Conservation (phyloP, 2,329 filamentous ascomycete species). For the Talaromyces atroroseus region DNA sequence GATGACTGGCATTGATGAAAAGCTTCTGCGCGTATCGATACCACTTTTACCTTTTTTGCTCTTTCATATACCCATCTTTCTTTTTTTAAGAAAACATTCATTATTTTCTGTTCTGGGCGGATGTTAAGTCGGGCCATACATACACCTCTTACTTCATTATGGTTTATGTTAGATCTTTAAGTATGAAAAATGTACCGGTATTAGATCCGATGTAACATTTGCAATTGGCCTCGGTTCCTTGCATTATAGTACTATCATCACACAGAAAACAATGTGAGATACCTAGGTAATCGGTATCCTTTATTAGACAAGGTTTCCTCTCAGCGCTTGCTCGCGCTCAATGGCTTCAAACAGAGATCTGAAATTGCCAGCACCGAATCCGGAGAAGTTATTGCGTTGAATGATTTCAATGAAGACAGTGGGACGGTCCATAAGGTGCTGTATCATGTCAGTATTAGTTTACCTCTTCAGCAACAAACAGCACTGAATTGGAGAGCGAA, state of each 20-base stretch:
- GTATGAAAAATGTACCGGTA: neutral
- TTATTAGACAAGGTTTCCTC: slow-evolving; percentile 63
- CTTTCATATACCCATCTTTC: slow-evolving; percentile 6
- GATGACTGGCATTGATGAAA: slow-evolving; percentile 10
- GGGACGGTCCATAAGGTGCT: slow-evolving; percentile 84
- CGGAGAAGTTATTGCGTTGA: slow-evolving; percentile 81
- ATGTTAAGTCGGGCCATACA: neutral
- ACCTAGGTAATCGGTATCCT: neutral
- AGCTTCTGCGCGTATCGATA: slow-evolving; percentile 7
- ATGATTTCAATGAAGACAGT: slow-evolving; percentile 97
- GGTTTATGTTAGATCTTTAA: neutral
- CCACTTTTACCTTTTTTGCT: neutral
- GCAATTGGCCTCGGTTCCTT: neutral
- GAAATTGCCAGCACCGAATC: slow-evolving; percentile 93
- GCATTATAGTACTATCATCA: neutral
- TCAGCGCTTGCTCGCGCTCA: slow-evolving; percentile 80
- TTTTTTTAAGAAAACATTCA: neutral
- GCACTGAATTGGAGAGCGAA: neutral
- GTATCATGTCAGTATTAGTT: neutral
- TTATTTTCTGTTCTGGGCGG: neutral
- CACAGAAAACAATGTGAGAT: too few species aligned
- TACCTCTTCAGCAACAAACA: neutral
- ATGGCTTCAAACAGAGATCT: slow-evolving; percentile 94
- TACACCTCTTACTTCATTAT: neutral
- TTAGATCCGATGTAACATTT: neutral